Conservation (phyloP, 169 alveolate species). For the Babesia bigemina region DNA sequence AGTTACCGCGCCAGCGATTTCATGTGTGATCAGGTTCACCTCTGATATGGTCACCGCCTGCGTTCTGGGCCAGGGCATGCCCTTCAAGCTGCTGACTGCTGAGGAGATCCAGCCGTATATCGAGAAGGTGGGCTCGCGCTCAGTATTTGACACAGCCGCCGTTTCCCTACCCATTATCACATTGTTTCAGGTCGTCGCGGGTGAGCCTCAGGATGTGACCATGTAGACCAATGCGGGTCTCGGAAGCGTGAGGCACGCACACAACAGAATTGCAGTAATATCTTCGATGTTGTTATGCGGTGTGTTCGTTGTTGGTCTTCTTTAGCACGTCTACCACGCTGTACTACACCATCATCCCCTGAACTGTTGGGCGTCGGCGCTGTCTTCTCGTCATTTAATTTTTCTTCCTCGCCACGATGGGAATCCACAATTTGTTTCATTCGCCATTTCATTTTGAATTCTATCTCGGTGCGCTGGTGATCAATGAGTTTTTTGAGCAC, state of each 20-base stretch:
- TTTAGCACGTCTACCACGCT: background rate
- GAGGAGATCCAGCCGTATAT: slow-evolving; percentile 38
- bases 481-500: slow-evolving; percentile 60
- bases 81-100: slow-evolving; percentile 64
- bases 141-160: background rate
- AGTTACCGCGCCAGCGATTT: background rate
- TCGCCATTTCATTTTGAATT: slow-evolving; percentile 57
- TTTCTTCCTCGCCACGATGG: slow-evolving; percentile 25
- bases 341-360: background rate
- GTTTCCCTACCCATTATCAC: background rate
- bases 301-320: background rate
- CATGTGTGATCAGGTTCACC: slow-evolving; percentile 59
- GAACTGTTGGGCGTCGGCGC: slow-evolving; percentile 22
- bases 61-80: slow-evolving; percentile 77
- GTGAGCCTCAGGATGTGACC: slow-evolving; percentile 36
- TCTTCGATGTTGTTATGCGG: background rate
- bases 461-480: slow-evolving; percentile 29
- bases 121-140: slow-evolving; percentile 29
- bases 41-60: slow-evolving; percentile 88
- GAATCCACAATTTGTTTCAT: slow-evolving; percentile 35
- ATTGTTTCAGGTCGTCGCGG: slow-evolving; percentile 34
- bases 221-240: slow-evolving; percentile 1
- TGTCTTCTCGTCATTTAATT: background rate
- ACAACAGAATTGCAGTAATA: background rate
- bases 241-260: background rate